A percentile compares a stretch with the other conserved stretches of the same genome.
phyloP scores from a whole-genome alignment of 2,329 filamentous ascomycete species.

The Ceratocystis lukuohia region DNA sequence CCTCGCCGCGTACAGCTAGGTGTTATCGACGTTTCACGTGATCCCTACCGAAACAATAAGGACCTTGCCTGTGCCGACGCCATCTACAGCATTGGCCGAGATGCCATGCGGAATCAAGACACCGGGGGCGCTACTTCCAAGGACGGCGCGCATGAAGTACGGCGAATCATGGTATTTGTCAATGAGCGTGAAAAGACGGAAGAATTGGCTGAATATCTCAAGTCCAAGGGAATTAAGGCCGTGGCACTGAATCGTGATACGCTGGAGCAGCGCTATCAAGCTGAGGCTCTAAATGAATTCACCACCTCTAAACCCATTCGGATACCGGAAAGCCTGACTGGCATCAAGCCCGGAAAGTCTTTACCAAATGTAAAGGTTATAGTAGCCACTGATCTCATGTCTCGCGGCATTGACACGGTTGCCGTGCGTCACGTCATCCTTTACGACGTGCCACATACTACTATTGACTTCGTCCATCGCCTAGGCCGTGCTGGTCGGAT shows the following conservation, averaged over 20 bases:
- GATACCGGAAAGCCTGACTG: constrained; percentile 28
- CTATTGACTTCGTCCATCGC: constrained; percentile 95
- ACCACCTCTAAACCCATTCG: constrained; percentile 38
- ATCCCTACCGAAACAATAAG: constrained; percentile 91
- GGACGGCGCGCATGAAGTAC: constrained; percentile 42
- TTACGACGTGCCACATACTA: constrained; percentile 95
- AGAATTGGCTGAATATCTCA: constrained; percentile 65
- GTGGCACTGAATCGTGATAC: constrained; percentile 76
- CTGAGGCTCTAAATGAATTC: constrained; percentile 64
- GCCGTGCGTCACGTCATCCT: constrained; percentile 83
- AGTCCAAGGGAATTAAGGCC: constrained; percentile 77
- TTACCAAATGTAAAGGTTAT: constrained; percentile 76
- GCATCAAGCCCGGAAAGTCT: constrained; percentile 32
- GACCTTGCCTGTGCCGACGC: constrained; percentile 85
- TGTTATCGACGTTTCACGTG: constrained; percentile 78
- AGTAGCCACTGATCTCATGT: constrained; percentile 86
- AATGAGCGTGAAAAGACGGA: constrained; percentile 87
- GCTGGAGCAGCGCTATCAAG: constrained; percentile 54
- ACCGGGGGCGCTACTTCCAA: constrained; percentile 23
- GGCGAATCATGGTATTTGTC: constrained; percentile 87
- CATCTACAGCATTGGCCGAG: constrained; percentile 84
- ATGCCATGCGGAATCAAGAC: constrained; percentile 47
- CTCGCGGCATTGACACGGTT: constrained; percentile 84
- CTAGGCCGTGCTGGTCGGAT: constrained; percentile 85
- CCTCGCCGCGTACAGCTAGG: constrained; percentile 87